phyloP scores from a whole-genome alignment of 208 protist species.

The Acanthamoeba triangularis region DNA sequence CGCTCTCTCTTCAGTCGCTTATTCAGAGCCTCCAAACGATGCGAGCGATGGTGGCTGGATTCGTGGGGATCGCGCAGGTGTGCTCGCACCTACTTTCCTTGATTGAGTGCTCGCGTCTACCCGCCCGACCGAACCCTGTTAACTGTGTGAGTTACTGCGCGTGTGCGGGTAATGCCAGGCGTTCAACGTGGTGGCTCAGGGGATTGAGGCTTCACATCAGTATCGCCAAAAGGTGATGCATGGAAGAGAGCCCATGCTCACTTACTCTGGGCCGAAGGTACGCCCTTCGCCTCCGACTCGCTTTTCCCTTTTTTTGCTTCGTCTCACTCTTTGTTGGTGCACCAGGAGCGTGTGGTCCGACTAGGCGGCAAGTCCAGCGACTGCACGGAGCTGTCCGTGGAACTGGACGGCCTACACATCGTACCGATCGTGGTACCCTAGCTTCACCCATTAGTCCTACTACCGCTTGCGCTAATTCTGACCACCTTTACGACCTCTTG shows the following conservation, averaged over 20 bases:
- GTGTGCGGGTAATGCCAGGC: not conserved
- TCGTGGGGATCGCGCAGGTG: slow-evolving; percentile 14
- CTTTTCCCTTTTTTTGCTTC: not conserved
- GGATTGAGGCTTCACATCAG: slow-evolving; percentile 4
- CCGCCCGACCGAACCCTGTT: no score
- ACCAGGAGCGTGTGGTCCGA: not conserved
- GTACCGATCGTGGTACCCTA: slow-evolving; percentile 1
- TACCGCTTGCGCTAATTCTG: not conserved
- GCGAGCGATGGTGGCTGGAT: slow-evolving; percentile 20
- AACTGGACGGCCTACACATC: slow-evolving; percentile 28
- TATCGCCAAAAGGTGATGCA: slow-evolving; percentile 11
- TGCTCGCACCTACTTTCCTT: not conserved
- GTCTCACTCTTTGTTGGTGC: not conserved
- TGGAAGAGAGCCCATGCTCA: slow-evolving; percentile 1
- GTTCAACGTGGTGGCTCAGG: slow-evolving; percentile 17
- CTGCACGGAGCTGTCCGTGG: not conserved
- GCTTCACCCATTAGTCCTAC: not conserved
- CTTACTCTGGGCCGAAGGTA: slow-evolving; percentile 12
- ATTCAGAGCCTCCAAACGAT: slow-evolving; percentile 48
- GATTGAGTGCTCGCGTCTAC: not conserved
- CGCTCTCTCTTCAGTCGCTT: not conserved
- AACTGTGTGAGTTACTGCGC: not conserved
- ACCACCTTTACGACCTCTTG: not conserved
- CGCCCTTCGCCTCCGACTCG: not conserved
- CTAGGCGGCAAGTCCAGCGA: slow-evolving; percentile 23